Evolutionary conservation across 805 yeast genomes (phyloP), one percentile per base, ranked within the genome.

Genomic region (Yarrowia divulgata): DNA sequence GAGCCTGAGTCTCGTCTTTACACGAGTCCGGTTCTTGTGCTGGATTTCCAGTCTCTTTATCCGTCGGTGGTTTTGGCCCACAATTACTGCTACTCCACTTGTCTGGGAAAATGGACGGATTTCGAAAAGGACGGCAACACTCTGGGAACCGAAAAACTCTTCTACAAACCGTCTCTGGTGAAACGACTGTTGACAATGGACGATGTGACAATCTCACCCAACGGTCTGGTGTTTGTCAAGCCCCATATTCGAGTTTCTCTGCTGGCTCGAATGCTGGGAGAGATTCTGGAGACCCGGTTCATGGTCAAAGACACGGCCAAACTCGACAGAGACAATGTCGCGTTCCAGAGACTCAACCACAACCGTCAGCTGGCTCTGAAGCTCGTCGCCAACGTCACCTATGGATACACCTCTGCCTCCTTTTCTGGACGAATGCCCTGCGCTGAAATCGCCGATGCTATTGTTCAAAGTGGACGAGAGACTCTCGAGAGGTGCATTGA

Each of bases 361-460:
- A 89, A 90, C 70, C 82, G 94, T 69, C 99, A 95, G 73, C 77
- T 91, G 49, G 98, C 97, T 0, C 80, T 95, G 71, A 95, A 95
- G 75, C 80, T 94, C 60, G 88, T 93, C 52, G 98, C 99, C 0
- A 93, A 93, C 77, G 99, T 95, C 9, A 94, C 97, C 0, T 95
- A 95, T 79, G 99, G 99, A 0, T 95, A 95, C 75, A 85, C 98
- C 0, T 90, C 97, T 0, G 99, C 99, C 0, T 87, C 97, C 0
- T 95, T 90, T 75, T 91, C 97, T 9, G 99, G 99, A 0, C 81
- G 99, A 71, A 95, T 95, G 99, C 98, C 99, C 0, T 91, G 95
- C 74, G 88, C 97, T 0, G 98, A 93, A 76, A 84, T 95, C 39
- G 97, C 99, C 0, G 99, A 95, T 79, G 90, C 96, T 13, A 91